Base-by-base conservation (phyloP, 805 yeast genomes). In the Yarrowia alimentaria region DNA sequence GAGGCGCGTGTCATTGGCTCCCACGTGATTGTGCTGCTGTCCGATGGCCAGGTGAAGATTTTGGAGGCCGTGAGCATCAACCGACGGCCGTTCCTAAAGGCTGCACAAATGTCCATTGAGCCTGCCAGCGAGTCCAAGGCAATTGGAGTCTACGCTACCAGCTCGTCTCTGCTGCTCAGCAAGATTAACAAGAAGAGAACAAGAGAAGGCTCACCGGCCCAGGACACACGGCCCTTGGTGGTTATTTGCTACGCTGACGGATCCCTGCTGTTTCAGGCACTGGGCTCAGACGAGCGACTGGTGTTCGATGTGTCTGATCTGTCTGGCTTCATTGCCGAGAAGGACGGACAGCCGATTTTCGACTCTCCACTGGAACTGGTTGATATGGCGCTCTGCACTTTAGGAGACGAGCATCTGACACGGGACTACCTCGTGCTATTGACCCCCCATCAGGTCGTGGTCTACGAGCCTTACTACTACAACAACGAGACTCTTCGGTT, bases 1-100 rank as follows among this genome's bases (percentile, higher is more conserved):
- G 22, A 29, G 21, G 50, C 50, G 14, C 30, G 37, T 12, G 50
- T 43, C 2, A 33, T 43, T 3, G 37, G 22, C 19, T 21, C 13
- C 16, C 18, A 30, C 20, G 50, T 43, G 12, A 9, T 43, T 8
- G 37, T 43, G 12, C 18, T 43, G n/a, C 50, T 43, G 3, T 30
- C 37, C 13, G 50, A 43, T 13, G 50, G 50, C 8, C 37, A 30
- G 13, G 35, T 43, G 13, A 43, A 43, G 50, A 22, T 43, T 2
- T 16, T 43, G 12, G 50, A 43, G n/a, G 37, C 50, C 4, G 50
- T 43, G 5, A 43, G 37, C 13, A 43, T 31, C 37, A 43, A 43
- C 35, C 21, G 24, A 21, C 13, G 37, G 30, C 50, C 50, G 8
- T 43, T 43, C 28, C 18, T 43, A 17, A 43, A 43, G 30, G 37